These are phyloP conservation scores for Coniochaeta pulveracea DNA, from an alignment of 2,329 filamentous ascomycete genomes.

Conservation along the genomic window DNA sequence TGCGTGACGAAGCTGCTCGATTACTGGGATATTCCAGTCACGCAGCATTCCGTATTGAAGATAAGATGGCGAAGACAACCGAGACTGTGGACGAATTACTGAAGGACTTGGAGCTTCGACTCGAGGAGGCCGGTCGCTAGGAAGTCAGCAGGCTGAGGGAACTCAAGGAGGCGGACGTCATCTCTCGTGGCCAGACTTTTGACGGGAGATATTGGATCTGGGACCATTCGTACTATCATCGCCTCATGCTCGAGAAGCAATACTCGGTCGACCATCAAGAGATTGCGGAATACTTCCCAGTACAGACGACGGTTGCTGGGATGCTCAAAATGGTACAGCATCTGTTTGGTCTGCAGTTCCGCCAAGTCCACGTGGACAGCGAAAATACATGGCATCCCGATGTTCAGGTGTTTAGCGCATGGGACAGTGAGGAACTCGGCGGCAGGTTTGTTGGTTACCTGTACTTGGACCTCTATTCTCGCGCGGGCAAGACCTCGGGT, in stretches of 20 bases:
- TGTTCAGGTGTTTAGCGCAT: constrained; percentile 41
- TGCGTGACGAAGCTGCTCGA: no score
- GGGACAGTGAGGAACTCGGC: constrained; percentile 34
- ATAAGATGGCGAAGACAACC: no score
- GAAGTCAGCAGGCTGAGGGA: no score
- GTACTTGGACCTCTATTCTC: constrained; percentile 43
- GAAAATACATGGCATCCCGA: constrained; percentile 35
- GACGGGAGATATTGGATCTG: no score
- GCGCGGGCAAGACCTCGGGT: constrained; percentile 45
- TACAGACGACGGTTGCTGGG: constrained; percentile 36
- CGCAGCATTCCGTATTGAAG: no score
- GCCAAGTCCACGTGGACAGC: constrained; percentile 28
- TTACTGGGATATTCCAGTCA: no score
- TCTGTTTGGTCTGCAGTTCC: constrained; percentile 23
- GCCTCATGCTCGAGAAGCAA: constrained; percentile 38
- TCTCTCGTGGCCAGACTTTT: no score
- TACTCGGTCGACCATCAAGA: constrained; percentile 40
- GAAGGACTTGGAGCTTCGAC: no score
- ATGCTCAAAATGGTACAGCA: constrained; percentile 36
- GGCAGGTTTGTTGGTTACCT: constrained; percentile 44
- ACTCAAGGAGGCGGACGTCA: no score
- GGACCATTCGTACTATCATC: no score
- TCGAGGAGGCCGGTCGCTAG: no score
- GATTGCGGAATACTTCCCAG: constrained; percentile 45
- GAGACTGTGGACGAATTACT: no score